Evolutionary conservation across 2,329 filamentous ascomycete genomes (phyloP).

Genomic region (Sporothrix schenckii): DNA sequence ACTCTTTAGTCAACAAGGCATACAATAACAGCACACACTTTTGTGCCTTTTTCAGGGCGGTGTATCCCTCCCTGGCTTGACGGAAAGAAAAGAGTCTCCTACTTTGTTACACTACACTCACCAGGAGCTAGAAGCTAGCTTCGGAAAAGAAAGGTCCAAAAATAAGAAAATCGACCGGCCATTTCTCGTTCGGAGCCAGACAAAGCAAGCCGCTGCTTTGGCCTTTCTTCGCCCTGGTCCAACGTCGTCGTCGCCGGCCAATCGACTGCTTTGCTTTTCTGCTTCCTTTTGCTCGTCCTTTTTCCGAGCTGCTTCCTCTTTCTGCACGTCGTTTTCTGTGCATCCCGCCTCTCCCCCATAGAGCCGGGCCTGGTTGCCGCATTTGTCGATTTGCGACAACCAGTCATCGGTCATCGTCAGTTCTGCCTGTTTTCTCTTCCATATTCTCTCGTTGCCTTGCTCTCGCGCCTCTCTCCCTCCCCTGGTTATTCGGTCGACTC

Average conservation of each 20-base stretch:
- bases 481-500: constrained; percentile 7
- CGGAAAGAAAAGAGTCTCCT: too few relatives aligned
- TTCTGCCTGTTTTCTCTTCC: constrained; percentile 4
- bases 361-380: constrained; percentile 12
- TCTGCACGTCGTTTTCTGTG: background rate
- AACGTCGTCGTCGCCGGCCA: constrained; percentile 14
- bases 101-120: too few relatives aligned
- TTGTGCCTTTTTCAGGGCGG: background rate
- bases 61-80: too few relatives aligned
- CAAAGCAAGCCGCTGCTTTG: constrained; percentile 7
- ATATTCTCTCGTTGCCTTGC: background rate
- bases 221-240: background rate
- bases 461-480: background rate
- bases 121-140: constrained; percentile 5
- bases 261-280: constrained; percentile 11
- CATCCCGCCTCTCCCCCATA: background rate
- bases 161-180: background rate
- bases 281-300: constrained; percentile 20
- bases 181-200: constrained; percentile 5
- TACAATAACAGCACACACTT: background rate
- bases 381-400: constrained; percentile 14
- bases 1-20: constrained; percentile 1
- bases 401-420: background rate
- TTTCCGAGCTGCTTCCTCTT: constrained; percentile 2
- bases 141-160: constrained; percentile 7